Conservation (phyloP, 495 filamentous ascomycete species). For the Penicillium pancosmium region DNA sequence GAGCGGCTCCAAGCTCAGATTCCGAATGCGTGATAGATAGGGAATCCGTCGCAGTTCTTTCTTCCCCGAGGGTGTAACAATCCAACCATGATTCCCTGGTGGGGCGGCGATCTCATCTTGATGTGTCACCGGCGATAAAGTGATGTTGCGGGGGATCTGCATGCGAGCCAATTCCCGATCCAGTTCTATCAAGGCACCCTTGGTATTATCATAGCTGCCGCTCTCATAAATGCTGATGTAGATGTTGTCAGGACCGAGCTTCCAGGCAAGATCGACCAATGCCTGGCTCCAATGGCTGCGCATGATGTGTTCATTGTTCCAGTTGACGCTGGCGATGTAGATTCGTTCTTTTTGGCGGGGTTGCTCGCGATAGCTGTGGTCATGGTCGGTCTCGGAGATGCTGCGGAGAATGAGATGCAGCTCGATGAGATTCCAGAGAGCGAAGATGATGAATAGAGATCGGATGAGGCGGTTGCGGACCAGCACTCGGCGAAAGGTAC, state of each 20-base stretch:
- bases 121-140: conserved; percentile 56
- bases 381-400: conserved; percentile 21
- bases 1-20: conserved; percentile 54
- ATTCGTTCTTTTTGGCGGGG: conserved; percentile 46
- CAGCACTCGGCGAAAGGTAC: conserved; percentile 19
- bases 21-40: conserved; percentile 66
- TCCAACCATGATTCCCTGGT: conserved; percentile 56
- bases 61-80: conserved; percentile 49
- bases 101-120: conserved; percentile 50
- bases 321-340: conserved; percentile 69
- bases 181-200: conserved; percentile 63
- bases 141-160: conserved; percentile 57
- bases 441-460: conserved; percentile 22
- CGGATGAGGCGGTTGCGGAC: conserved; percentile 26
- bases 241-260: conserved; percentile 66
- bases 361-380: conserved; percentile 18
- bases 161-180: conserved; percentile 54
- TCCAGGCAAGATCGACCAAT: conserved; percentile 55
- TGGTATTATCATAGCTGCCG: conserved; percentile 72
- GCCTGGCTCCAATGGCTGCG: conserved; percentile 63
- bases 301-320: conserved; percentile 69
- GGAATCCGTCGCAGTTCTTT: conserved; percentile 68
- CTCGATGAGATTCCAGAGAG: conserved; percentile 28
- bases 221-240: conserved; percentile 72
- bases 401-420: conserved; percentile 26